Conservation (phyloP, 257 asterid species). For the Fraxinus americana region DNA sequence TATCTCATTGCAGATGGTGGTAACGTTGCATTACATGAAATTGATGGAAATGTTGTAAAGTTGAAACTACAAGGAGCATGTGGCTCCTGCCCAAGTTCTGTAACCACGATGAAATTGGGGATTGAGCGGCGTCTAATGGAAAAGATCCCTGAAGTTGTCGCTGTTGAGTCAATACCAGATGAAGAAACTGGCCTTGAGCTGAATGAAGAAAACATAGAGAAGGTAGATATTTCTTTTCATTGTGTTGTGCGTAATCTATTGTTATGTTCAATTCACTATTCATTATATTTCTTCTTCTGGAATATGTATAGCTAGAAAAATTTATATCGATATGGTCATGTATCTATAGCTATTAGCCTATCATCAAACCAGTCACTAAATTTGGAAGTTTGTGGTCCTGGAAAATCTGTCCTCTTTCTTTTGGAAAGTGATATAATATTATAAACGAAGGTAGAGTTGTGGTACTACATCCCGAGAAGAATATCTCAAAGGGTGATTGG, state of each 20-base stretch:
- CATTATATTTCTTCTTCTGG: not conserved
- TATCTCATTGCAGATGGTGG: slow-evolving; percentile 97
- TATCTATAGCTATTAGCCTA: not conserved
- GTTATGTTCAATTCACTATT: slow-evolving; percentile 5
- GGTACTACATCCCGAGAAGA: not conserved
- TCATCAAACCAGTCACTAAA: not conserved
- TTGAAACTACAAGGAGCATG: slow-evolving; percentile 96
- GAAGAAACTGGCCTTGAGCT: slow-evolving; percentile 96
- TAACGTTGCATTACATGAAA: slow-evolving; percentile 89
- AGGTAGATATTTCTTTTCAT: slow-evolving; percentile 48
- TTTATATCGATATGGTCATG: not conserved
- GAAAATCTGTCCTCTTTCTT: not conserved
- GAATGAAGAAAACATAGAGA: slow-evolving; percentile 90
- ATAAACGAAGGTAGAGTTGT: slow-evolving; percentile 10
- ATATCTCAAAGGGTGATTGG: not conserved
- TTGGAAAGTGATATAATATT: slow-evolving; percentile 14
- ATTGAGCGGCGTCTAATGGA: slow-evolving; percentile 94
- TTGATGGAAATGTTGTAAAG: slow-evolving; percentile 87
- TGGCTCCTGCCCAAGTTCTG: slow-evolving; percentile 97
- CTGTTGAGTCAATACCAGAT: slow-evolving; percentile 90
- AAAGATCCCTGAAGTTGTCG: slow-evolving; percentile 86
- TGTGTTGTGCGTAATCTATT: slow-evolving; percentile 4
- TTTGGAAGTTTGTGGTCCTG: not conserved
- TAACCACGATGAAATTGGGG: slow-evolving; percentile 87
- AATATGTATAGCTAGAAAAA: not conserved